A percentile compares a stretch with the other conserved stretches of the same genome.
These are phyloP conservation scores for Psidium guajava DNA, from an alignment of 345 rosid genomes.

Conservation along the genomic window DNA sequence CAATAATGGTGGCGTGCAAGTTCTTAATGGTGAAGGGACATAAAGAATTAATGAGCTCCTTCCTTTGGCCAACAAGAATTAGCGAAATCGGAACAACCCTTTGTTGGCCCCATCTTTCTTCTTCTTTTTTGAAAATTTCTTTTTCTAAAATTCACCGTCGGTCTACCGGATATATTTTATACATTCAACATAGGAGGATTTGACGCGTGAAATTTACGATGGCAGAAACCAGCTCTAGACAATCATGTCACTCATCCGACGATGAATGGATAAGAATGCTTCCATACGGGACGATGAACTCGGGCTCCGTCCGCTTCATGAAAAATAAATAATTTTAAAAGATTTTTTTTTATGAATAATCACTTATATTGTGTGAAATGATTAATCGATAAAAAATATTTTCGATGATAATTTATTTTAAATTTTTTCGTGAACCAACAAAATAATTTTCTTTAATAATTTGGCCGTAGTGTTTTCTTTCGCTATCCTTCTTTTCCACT, in stretches of 20 bases:
- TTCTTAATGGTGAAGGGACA: background rate
- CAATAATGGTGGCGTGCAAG: background rate
- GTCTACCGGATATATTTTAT: background rate
- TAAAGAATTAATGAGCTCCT: background rate
- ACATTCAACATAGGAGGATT: background rate
- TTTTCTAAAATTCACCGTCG: background rate
- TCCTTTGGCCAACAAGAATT: background rate
- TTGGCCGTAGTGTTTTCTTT: background rate
- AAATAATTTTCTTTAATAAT: background rate
- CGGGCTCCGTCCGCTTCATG: rapidly evolving
- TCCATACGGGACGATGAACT: rapidly evolving
- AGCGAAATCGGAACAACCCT: background rate
- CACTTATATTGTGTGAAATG: rapidly evolving
- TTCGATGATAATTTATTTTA: no score
- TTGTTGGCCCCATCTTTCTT: background rate
- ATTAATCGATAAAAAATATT: no score
- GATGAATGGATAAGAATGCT: background rate
- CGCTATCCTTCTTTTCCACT: background rate
- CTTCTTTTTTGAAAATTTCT: background rate
- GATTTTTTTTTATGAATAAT: no score
- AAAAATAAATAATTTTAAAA: background rate
- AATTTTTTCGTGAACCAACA: no score
- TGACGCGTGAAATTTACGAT: background rate
- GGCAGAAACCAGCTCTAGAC: background rate
- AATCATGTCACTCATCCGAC: background rate